phyloP scores from a whole-genome alignment of 139 green algal genomes.

The Coelastrella sp. region DNA sequence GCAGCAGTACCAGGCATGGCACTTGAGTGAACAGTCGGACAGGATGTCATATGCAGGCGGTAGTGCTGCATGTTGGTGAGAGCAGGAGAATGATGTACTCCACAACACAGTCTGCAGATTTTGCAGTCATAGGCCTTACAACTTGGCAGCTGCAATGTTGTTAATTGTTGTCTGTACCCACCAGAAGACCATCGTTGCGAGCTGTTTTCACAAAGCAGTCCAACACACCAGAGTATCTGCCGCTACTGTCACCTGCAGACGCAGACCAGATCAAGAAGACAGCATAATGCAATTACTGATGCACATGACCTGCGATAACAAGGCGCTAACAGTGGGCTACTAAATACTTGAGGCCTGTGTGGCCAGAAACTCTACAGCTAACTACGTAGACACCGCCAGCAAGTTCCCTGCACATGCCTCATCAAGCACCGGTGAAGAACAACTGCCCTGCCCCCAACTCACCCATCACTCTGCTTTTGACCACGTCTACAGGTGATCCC shows the following conservation, averaged over 20 bases:
- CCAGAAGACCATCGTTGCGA: slow-evolving; percentile 79
- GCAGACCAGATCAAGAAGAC: background rate
- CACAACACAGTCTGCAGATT: background rate
- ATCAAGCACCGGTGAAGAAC: background rate
- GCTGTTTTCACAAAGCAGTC: slow-evolving; percentile 97
- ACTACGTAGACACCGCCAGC: too few relatives aligned
- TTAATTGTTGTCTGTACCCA: background rate
- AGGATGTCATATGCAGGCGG: background rate
- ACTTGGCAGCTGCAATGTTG: background rate
- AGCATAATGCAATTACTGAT: background rate
- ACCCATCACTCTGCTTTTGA: slow-evolving; percentile 98
- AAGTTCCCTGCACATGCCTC: too few relatives aligned
- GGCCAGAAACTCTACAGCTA: too few relatives aligned
- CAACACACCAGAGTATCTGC: slow-evolving; percentile 86
- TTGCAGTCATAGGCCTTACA: background rate
- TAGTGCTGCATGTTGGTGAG: too few relatives aligned
- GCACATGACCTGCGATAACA: background rate
- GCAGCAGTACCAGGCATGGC: background rate
- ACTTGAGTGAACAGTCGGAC: background rate
- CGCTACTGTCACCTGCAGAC: slow-evolving; percentile 71
- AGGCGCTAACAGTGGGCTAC: too few relatives aligned
- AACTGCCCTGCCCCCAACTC: slow-evolving; percentile 9
- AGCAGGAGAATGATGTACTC: background rate
- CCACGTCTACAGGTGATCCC: slow-evolving; percentile 97
- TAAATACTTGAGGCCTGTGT: too few relatives aligned